Conservation (phyloP, 2,329 filamentous ascomycete species). For the Colletotrichum falcatum region DNA sequence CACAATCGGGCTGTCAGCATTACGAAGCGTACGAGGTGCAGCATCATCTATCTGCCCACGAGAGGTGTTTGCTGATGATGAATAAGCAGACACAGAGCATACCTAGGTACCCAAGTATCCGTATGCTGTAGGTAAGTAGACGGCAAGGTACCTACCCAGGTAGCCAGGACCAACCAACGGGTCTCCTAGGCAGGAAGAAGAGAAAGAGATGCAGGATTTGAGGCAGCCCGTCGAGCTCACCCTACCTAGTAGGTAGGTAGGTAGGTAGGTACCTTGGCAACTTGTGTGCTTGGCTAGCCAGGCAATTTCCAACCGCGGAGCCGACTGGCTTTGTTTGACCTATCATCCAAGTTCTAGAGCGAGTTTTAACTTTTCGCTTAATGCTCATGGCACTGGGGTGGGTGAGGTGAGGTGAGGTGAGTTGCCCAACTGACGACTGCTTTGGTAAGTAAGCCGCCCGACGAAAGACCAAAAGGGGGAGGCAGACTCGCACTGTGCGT, state of each 20-base stretch:
- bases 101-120: too few relatives aligned
- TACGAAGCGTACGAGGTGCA: background rate
- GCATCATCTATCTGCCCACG: background rate
- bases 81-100: background rate
- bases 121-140: background rate
- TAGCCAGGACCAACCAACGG: too few relatives aligned
- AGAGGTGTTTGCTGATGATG: background rate
- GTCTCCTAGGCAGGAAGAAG: background rate
- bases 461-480: background rate
- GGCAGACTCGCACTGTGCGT: constrained; percentile 16
- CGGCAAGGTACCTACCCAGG: too few relatives aligned
- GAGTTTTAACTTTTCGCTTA: constrained; percentile 14
- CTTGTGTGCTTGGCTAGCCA: too few relatives aligned
- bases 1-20: constrained; percentile 5
- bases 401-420: background rate
- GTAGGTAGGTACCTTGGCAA: too few relatives aligned
- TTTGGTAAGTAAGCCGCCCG: constrained; percentile 20
- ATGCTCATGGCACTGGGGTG: too few relatives aligned
- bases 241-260: too few relatives aligned
- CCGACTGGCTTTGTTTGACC: background rate
- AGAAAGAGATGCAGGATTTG: background rate
- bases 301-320: constrained; percentile 1
- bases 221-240: background rate
- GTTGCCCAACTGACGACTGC: too few relatives aligned
- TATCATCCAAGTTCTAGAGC: background rate